Conservation (phyloP, 106 monocot species). For the Dendrobium chrysotoxum region DNA sequence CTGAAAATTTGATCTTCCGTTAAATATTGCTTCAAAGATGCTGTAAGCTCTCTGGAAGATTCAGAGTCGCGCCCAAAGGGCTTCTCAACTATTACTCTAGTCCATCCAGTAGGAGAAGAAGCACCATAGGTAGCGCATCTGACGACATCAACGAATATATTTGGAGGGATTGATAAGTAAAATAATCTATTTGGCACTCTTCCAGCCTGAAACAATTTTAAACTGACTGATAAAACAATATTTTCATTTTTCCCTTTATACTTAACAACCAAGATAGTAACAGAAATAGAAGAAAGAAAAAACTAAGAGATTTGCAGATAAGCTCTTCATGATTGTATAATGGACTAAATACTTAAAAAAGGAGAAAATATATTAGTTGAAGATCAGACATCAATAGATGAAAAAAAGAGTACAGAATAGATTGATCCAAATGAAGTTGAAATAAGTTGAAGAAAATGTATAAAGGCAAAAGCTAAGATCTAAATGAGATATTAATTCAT, state of each 20-base stretch:
- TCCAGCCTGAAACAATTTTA: slow-evolving; percentile 33
- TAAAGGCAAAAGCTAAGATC: no score
- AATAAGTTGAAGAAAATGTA: no score
- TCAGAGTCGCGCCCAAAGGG: slow-evolving; percentile 79
- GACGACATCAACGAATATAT: slow-evolving; percentile 77
- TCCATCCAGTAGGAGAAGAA: slow-evolving; percentile 70
- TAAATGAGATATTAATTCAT: no score
- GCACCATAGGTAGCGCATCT: slow-evolving; percentile 47
- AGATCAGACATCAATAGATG: no score
- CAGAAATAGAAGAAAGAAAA: no score
- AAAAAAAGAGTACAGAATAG: no score
- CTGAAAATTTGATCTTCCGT: slow-evolving; percentile 83
- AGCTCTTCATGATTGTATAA: no score
- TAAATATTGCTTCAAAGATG: slow-evolving; percentile 48
- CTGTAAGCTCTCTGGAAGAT: slow-evolving; percentile 68
- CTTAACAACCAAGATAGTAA: no score
- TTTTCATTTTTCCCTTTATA: not conserved
- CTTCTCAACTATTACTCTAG: slow-evolving; percentile 83
- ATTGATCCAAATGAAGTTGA: no score
- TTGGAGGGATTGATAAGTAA: slow-evolving; percentile 85
- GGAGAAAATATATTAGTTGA: no score
- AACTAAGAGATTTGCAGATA: no score
- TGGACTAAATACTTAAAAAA: no score
- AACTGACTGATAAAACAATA: not conserved
- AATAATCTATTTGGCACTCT: slow-evolving; percentile 63